Evolutionary conservation across 2,329 filamentous ascomycete species (phyloP).

Genomic region (Clarireedia homoeocarpa): DNA sequence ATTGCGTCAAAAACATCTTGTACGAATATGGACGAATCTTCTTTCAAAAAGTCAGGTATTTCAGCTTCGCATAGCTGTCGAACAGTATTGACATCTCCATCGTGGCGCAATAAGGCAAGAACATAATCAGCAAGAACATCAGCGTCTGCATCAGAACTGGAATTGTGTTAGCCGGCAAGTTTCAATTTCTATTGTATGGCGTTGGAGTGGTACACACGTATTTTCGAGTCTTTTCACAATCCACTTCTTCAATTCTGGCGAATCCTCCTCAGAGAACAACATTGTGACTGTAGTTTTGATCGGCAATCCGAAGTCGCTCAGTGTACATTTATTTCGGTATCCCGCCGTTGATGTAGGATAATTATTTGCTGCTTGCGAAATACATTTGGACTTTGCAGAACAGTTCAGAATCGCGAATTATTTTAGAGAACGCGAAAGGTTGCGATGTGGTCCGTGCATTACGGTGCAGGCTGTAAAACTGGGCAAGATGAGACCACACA

Average conservation of each 20-base stretch:
- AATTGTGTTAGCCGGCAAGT: neutral
- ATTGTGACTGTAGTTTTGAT: slow-evolving; percentile 33
- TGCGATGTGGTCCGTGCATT: neutral
- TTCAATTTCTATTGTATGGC: slow-evolving; percentile 13
- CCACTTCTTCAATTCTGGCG: slow-evolving; percentile 63
- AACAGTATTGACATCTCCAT: slow-evolving; percentile 57
- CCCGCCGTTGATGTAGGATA: neutral
- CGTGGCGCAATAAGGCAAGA: slow-evolving; percentile 65
- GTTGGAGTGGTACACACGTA: slow-evolving; percentile 44
- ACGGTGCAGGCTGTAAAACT: neutral
- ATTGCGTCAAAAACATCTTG: slow-evolving; percentile 64
- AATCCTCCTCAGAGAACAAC: slow-evolving; percentile 56
- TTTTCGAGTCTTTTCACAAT: slow-evolving; percentile 70
- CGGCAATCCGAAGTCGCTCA: too few species aligned
- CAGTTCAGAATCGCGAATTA: neutral
- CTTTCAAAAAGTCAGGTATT: slow-evolving; percentile 67
- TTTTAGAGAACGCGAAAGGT: neutral
- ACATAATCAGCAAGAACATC: slow-evolving; percentile 81
- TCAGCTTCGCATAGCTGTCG: slow-evolving; percentile 62
- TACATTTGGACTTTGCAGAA: neutral
- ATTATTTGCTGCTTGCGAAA: neutral
- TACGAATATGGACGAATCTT: slow-evolving; percentile 58
- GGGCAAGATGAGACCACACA: neutral
- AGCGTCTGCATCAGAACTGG: slow-evolving; percentile 68
- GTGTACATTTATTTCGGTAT: too few species aligned